Percentiles rank a stretch among this genome's conserved stretches.
These are phyloP conservation scores for Amphibolis antarctica DNA, from an alignment of 106 monocot species.

Conservation along the genomic window DNA sequence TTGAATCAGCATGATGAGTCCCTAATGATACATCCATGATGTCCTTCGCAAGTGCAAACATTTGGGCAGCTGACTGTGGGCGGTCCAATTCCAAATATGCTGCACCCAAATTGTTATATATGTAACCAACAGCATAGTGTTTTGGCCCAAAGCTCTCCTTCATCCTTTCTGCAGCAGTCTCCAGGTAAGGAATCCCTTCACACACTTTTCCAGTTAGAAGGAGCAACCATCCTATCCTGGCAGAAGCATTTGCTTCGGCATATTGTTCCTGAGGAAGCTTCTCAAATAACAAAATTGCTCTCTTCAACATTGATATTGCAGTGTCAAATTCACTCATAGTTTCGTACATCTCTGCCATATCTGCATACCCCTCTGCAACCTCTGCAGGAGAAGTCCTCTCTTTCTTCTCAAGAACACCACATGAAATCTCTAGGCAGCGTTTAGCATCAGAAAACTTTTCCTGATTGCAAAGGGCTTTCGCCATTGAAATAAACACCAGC, in stretches of 20 bases:
- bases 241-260: slow-evolving; percentile 49
- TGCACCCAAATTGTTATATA: slow-evolving; percentile 90
- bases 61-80: slow-evolving; percentile 87
- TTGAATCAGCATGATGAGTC: slow-evolving; percentile 72
- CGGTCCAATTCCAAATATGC: slow-evolving; percentile 82
- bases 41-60: slow-evolving; percentile 95
- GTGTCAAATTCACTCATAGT: slow-evolving; percentile 65
- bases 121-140: slow-evolving; percentile 80
- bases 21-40: slow-evolving; percentile 84
- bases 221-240: slow-evolving; percentile 81
- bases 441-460: slow-evolving; percentile 58
- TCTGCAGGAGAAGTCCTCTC: slow-evolving; percentile 22
- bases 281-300: slow-evolving; percentile 37
- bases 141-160: slow-evolving; percentile 67
- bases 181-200: slow-evolving; percentile 57
- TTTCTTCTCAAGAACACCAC: slow-evolving; percentile 45
- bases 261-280: slow-evolving; percentile 52
- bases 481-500: slow-evolving; percentile 57
- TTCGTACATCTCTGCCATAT: slow-evolving; percentile 77
- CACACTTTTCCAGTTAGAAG: slow-evolving; percentile 42
- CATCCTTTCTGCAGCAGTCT: slow-evolving; percentile 48
- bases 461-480: slow-evolving; percentile 42
- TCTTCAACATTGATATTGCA: slow-evolving; percentile 54
- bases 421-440: slow-evolving; percentile 61
- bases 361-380: slow-evolving; percentile 58